phyloP scores from a whole-genome alignment of 2,329 filamentous ascomycete genomes.

The Colletotrichum nymphaeae region DNA sequence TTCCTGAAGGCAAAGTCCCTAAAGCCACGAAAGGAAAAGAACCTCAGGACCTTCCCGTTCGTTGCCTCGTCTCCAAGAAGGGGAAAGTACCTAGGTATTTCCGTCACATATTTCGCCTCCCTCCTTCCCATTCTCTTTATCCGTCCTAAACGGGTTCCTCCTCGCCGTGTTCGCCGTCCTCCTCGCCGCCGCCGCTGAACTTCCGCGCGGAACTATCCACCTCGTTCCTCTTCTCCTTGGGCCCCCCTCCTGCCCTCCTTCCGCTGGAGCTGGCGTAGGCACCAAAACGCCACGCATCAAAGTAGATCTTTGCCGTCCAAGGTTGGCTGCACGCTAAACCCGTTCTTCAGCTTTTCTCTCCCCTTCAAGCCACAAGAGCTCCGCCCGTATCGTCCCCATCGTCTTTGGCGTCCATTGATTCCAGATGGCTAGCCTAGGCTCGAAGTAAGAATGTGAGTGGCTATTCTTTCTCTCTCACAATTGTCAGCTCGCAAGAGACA shows the following conservation, averaged over 20 bases:
- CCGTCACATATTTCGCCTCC: too few species aligned
- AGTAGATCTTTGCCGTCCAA: not conserved
- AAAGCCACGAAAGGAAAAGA: too few species aligned
- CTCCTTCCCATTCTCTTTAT: too few species aligned
- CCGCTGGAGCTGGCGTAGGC: not conserved
- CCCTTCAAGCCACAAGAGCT: not conserved
- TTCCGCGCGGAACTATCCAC: too few species aligned
- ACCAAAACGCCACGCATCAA: not conserved
- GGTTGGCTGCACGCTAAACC: not conserved
- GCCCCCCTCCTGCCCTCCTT: not conserved
- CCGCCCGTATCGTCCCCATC: not conserved
- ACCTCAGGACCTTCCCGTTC: too few species aligned
- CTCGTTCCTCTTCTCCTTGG: not conserved
- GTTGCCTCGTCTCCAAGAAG: too few species aligned
- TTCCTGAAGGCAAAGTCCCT: too few species aligned
- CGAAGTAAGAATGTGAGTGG: not conserved
- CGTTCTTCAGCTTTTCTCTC: not conserved
- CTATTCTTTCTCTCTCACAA: not conserved
- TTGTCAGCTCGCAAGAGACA: not conserved
- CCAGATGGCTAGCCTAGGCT: not conserved
- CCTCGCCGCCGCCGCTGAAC: not conserved
- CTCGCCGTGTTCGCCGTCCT: too few species aligned
- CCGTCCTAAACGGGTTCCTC: too few species aligned
- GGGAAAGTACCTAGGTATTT: too few species aligned
- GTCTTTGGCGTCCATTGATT: not conserved